Base-by-base conservation (phyloP, 768 basidiomycete species). In the Macrocybe gigantea region DNA sequence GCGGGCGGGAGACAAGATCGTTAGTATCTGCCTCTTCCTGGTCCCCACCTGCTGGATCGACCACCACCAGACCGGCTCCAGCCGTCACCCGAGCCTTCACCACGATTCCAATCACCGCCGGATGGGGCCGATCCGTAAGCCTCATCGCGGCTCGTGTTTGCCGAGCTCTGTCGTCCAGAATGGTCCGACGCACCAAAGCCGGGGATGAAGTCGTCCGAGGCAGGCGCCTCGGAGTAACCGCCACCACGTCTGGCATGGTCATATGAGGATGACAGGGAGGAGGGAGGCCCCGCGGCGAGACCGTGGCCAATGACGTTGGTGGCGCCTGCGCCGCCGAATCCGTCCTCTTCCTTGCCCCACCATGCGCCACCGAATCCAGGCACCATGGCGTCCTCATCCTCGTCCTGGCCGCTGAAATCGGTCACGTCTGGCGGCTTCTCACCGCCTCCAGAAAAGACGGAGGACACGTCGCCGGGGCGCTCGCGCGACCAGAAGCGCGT, bases 401-500 rank as follows among this genome's bases (percentile, higher is more conserved):
- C 85, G n/a, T 90, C 86, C 55, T 80, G 66, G 38, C 80, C 72
- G 48, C 73, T 68, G 56, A 66, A 64, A 58, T 82, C 85, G 12
- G 65, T 69, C 35, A 78, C 69, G 56, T 85, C 85, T 0, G 87
- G 85, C 9, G 90, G 91, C 65, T 88, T 89, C 70, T 92, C 88
- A 11, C 88, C 89, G 5, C 86, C 88, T 6, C 80, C 85, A 0
- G 80, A 80, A 64, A 90, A 90, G 37, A 83, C 88, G 46, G 78
- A 80, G n/a, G 77, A 73, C 1, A 77, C 74, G 56, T 91, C 89
- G n/a, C 90, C 88, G 0, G 90, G 90, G 3, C 90, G 78, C 60
- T 93, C 90, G 57, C 95, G 81, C 41, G 85, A 85, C 95, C 96
- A 98, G 77, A 98, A 99, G n/a, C 94, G 81, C 5, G 95, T 96